A percentile compares a stretch with the other conserved stretches of the same genome.
phyloP scores from a whole-genome alignment of 1,139 yeast genomes.

The Yamadazyma aaseri region DNA sequence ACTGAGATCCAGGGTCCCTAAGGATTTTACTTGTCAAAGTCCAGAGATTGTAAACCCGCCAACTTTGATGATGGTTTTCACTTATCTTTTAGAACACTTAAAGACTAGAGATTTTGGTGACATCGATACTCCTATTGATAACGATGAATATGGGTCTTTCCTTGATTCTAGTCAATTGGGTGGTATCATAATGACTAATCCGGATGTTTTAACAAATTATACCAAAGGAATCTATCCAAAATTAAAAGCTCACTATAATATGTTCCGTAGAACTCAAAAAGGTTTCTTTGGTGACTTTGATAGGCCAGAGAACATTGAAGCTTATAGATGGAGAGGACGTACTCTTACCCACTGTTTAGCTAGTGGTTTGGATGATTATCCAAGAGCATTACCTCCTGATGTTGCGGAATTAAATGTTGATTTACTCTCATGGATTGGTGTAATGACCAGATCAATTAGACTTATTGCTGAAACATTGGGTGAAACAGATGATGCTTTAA shows the following conservation, averaged over 20 bases:
- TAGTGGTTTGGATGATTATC: conserved; percentile 94
- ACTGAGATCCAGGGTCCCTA: conserved; percentile 85
- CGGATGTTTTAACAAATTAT: conserved; percentile 60
- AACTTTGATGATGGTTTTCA: conserved; percentile 78
- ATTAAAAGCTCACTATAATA: conserved; percentile 72
- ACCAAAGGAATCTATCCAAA: conserved; percentile 73
- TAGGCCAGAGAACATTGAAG: conserved; percentile 56
- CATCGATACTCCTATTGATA: conserved; percentile 22
- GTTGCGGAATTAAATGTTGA: conserved; percentile 91
- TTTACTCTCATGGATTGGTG: conserved; percentile 88
- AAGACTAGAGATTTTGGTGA: conserved; percentile 18
- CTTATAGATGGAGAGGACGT: conserved; percentile 93
- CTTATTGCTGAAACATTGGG: conserved; percentile 69
- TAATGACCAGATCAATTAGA: conserved; percentile 82
- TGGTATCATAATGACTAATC: conserved; percentile 54
- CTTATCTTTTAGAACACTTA: conserved; percentile 56
- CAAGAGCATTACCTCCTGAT: conserved; percentile 80
- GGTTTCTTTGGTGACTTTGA: conserved; percentile 77
- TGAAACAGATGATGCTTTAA: conserved; percentile 52
- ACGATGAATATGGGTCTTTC: conserved; percentile 15
- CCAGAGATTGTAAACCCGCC: conserved; percentile 96
- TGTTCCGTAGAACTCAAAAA: conserved; percentile 80
- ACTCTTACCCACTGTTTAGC: conserved; percentile 84
- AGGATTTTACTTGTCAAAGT: conserved; percentile 80
- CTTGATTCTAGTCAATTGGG: conserved; percentile 34